Conservation (phyloP, 2,329 filamentous ascomycete species). For the Dactylellina cionopaga region DNA sequence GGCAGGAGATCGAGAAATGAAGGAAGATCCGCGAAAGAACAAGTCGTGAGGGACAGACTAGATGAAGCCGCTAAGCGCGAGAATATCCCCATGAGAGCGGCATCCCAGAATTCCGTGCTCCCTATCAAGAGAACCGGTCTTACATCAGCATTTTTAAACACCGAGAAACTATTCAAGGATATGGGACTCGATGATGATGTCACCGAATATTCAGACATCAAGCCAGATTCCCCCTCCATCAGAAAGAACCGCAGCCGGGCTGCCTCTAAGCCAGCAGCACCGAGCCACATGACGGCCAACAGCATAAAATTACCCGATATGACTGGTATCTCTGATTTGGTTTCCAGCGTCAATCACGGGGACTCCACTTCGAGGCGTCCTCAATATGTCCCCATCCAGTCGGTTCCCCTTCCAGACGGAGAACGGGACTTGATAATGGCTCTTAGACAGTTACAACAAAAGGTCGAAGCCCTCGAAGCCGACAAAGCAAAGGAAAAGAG, state of each 20-base stretch:
- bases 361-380: slow-evolving; percentile 20
- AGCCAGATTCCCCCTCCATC: slow-evolving; percentile 29
- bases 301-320: slow-evolving; percentile 50
- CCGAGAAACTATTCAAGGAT: slow-evolving; percentile 42
- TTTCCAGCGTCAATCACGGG: slow-evolving; percentile 47
- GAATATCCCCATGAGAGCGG: slow-evolving; percentile 18
- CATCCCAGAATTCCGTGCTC: slow-evolving; percentile 2
- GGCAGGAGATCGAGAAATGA: slow-evolving; percentile 9
- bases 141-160: slow-evolving; percentile 35
- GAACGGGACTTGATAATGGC: slow-evolving; percentile 55
- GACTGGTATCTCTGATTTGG: slow-evolving; percentile 50
- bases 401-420: slow-evolving; percentile 56
- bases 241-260: slow-evolving; percentile 18
- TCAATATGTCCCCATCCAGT: slow-evolving; percentile 54
- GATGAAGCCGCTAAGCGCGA: slow-evolving; percentile 37
- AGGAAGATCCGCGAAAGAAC: slow-evolving; percentile 19
- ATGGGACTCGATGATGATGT: slow-evolving; percentile 37
- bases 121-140: slow-evolving; percentile 4
- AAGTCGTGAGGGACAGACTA: slow-evolving; percentile 22
- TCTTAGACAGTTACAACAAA: slow-evolving; percentile 56
- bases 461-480: slow-evolving; percentile 54
- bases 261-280: slow-evolving; percentile 41
- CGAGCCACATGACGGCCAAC: slow-evolving; percentile 22
- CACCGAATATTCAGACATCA: slow-evolving; percentile 35
- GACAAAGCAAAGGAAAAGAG: slow-evolving; percentile 54